Percentiles rank a stretch among this genome's conserved stretches.
Evolutionary conservation across 495 filamentous ascomycete genomes (phyloP).

Genomic region (Pseudomonodictys pantanalensis): DNA sequence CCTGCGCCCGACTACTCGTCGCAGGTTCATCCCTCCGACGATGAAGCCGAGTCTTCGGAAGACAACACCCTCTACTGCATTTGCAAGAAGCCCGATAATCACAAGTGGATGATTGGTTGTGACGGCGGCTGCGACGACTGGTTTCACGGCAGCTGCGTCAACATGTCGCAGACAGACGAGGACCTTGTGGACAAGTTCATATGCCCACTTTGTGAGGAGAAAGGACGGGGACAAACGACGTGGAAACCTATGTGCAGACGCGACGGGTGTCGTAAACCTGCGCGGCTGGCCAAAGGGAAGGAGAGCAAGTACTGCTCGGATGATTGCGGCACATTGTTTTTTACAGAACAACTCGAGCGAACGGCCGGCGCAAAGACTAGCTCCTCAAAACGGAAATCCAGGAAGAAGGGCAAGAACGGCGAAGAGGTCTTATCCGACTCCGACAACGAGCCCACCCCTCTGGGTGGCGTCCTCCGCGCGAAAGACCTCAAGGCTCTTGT

Average conservation of each 20-base stretch:
- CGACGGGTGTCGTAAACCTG: conserved; percentile 58
- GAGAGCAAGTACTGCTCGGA: conserved; percentile 70
- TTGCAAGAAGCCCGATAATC: conserved; percentile 67
- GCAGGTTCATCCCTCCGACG: conserved; percentile 38
- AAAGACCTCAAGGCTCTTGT: conserved; percentile 57
- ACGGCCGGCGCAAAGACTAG: conserved; percentile 14
- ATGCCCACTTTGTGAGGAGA: conserved; percentile 60
- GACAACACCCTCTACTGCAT: conserved; percentile 59
- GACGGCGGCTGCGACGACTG: conserved; percentile 72
- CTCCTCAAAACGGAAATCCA: conserved; percentile 1
- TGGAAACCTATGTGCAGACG: conserved; percentile 71
- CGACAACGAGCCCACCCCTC: conserved; percentile 51
- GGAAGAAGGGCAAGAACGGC: conserved; percentile 33
- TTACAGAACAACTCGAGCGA: conserved; percentile 45
- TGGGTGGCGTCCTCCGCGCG: conserved; percentile 57
- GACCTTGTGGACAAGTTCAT: conserved; percentile 68
- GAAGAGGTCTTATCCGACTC: conserved; percentile 34
- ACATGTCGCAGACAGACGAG: conserved; percentile 58
- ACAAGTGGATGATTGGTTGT: conserved; percentile 74
- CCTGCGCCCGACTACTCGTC: conserved; percentile 42
- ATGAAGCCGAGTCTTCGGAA: conserved; percentile 38
- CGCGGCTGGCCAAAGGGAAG: conserved; percentile 46
- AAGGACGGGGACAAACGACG: conserved; percentile 55
- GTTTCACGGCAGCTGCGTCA: conserved; percentile 69
- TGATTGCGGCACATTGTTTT: conserved; percentile 60